Percentiles rank a stretch among this genome's conserved stretches.
phyloP scores from a whole-genome alignment of 2,329 filamentous ascomycete genomes.

The Neurospora crassa region DNA sequence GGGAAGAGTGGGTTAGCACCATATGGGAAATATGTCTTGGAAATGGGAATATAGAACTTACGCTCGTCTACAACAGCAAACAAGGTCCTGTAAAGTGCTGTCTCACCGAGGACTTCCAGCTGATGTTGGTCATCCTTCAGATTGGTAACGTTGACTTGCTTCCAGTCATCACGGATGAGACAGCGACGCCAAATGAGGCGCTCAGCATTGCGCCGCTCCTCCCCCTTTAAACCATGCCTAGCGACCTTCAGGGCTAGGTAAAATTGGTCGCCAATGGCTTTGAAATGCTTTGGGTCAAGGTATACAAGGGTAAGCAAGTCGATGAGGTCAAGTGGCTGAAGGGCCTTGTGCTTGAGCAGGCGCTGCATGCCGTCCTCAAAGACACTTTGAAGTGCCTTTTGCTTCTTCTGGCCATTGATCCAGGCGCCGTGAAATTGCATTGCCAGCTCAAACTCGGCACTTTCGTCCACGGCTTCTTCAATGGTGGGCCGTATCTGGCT shows the following conservation, averaged over 20 bases:
- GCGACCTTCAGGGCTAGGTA: conserved; percentile 59
- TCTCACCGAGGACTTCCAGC: conserved; percentile 50
- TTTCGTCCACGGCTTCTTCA: conserved; percentile 64
- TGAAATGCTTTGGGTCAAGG: conserved; percentile 34
- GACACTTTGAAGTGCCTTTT: conserved; percentile 58
- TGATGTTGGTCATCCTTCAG: conserved; percentile 63
- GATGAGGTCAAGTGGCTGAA: conserved; percentile 57
- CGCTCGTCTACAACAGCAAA: conserved; percentile 53
- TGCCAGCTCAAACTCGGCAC: conserved; percentile 67
- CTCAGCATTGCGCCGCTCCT: conserved; percentile 48
- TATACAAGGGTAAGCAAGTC: conserved; percentile 71
- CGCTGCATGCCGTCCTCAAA: conserved; percentile 62
- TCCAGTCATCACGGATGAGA: conserved; percentile 79
- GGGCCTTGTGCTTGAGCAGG: conserved; percentile 60
- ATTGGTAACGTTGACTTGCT: conserved; percentile 65
- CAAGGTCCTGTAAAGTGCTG: conserved; percentile 59
- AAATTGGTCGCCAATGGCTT: conserved; percentile 60
- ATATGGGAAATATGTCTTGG: background rate
- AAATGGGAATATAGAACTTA: conserved; percentile 33
- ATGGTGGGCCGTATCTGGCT: conserved; percentile 60
- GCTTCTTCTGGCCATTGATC: conserved; percentile 38
- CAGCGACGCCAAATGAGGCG: conserved; percentile 77
- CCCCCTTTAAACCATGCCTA: conserved; percentile 44
- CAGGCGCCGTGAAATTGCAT: conserved; percentile 55
- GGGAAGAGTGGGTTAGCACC: background rate